phyloP scores from a whole-genome alignment of 805 yeast species.

The Sporopachydermia lactativora region DNA sequence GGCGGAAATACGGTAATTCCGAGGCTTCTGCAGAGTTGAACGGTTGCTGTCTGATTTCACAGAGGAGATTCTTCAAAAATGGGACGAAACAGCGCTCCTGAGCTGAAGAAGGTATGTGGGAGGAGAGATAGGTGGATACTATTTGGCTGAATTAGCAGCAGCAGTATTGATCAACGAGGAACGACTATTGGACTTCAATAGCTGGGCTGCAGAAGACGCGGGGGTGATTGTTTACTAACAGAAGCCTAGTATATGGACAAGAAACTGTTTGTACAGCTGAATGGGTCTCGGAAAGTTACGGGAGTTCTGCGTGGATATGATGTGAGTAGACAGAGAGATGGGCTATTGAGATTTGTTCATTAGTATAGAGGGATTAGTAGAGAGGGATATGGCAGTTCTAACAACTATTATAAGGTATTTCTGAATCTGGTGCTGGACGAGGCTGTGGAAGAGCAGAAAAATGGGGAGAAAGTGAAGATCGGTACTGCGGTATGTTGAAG shows the following conservation, averaged over 20 bases:
- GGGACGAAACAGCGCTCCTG: slow-evolving; percentile 28
- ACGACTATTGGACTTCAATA: slow-evolving; percentile 13
- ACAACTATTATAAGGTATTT: slow-evolving; percentile 31
- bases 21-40: too few relatives aligned
- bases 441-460: slow-evolving; percentile 43
- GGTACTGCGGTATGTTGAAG: slow-evolving; percentile 42
- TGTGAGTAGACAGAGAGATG: slow-evolving; percentile 26
- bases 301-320: slow-evolving; percentile 84
- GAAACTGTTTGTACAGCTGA: slow-evolving; percentile 56
- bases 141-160: not conserved
- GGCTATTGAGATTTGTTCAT: too few relatives aligned
- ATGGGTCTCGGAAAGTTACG: slow-evolving; percentile 64
- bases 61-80: too few relatives aligned
- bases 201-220: not conserved
- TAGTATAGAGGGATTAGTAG: slow-evolving; percentile 12
- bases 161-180: slow-evolving; percentile 1
- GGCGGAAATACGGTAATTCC: too few relatives aligned
- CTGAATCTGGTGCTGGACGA: slow-evolving; percentile 59
- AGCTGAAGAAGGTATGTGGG: slow-evolving; percentile 36
- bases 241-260: slow-evolving; percentile 64
- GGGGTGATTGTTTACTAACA: not conserved
- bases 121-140: not conserved
- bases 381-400: slow-evolving; percentile 2
- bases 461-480: slow-evolving; percentile 37
- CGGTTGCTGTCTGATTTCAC: too few relatives aligned